Evolutionary conservation across 768 basidiomycete genomes (phyloP).

Genomic region (Lactifluus subvellereus): DNA sequence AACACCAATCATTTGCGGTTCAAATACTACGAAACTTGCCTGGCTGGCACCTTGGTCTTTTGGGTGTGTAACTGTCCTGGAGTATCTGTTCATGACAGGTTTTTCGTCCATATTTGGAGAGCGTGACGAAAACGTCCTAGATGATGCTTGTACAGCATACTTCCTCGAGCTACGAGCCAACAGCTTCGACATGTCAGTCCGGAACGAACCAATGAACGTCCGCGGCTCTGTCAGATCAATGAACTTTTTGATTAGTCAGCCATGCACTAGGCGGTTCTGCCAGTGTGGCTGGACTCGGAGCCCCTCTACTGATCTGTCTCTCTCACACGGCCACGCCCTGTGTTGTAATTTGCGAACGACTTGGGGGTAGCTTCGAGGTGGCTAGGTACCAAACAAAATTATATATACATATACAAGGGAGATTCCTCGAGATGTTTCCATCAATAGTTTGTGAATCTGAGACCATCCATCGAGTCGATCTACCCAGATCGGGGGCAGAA

Average conservation of each 20-base stretch:
- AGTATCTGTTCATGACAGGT: conserved; percentile 53
- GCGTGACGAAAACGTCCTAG: conserved; percentile 26
- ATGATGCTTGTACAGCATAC: conserved; percentile 2
- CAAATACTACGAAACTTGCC: conserved; percentile 34
- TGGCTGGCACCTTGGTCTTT: conserved; percentile 96
- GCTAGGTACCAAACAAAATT: neutral
- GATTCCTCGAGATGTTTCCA: neutral
- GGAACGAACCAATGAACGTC: neutral
- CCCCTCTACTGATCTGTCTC: too few relatives aligned
- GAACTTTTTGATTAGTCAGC: conserved; percentile 15
- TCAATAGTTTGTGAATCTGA: neutral
- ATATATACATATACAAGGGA: neutral
- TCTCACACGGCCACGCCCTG: neutral
- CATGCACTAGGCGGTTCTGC: too few relatives aligned
- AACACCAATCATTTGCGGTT: neutral
- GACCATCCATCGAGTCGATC: neutral
- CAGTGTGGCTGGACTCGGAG: too few relatives aligned
- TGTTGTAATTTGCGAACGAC: neutral
- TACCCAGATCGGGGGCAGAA: neutral
- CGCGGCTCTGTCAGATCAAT: neutral
- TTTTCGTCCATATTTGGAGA: conserved; percentile 25
- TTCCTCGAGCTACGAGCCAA: conserved; percentile 14
- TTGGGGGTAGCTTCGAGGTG: neutral
- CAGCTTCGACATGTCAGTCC: conserved; percentile 9
- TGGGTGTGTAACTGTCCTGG: conserved; percentile 76